Evolutionary conservation across 1,284 basidiomycete genomes (phyloP).

Genomic region (Mycosarcoma mackinlayi): DNA sequence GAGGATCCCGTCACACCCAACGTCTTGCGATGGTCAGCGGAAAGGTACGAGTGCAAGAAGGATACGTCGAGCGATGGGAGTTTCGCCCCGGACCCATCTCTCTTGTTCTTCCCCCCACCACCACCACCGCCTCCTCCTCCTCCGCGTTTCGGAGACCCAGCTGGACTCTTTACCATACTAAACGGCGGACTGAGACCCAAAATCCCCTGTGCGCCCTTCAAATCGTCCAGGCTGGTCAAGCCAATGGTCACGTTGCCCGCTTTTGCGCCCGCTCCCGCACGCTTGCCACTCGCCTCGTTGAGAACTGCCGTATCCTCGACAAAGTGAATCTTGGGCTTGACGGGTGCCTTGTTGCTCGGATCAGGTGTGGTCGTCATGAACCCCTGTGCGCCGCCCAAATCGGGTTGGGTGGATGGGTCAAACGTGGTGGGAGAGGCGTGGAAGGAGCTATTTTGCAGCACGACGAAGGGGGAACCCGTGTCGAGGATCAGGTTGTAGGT

Average conservation of each 20-base stretch:
- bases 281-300: slow-evolving; percentile 1
- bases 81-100: not conserved
- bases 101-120: slow-evolving; percentile 1
- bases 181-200: slow-evolving; percentile 37
- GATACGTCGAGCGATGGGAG: slow-evolving; percentile 13
- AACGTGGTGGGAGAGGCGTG: not conserved
- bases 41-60: slow-evolving; percentile 26
- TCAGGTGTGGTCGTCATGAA: slow-evolving; percentile 20
- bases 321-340: slow-evolving; percentile 25
- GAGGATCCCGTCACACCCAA: slow-evolving; percentile 15
- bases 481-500: slow-evolving; percentile 36
- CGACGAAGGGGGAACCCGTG: slow-evolving; percentile 36
- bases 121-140: not conserved
- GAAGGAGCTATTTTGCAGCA: slow-evolving; percentile 8
- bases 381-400: not conserved
- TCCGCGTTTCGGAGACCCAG: not conserved
- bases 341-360: not conserved
- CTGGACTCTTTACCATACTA: slow-evolving; percentile 1
- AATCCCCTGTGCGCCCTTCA: slow-evolving; percentile 23
- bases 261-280: slow-evolving; percentile 7
- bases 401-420: slow-evolving; percentile 5
- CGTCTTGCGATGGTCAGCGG: not conserved
- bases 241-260: slow-evolving; percentile 15
- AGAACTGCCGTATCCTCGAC: slow-evolving; percentile 10
- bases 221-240: slow-evolving; percentile 11